Evolutionary conservation across 371 early-diverging fungal genomes (phyloP).

Genomic region (Smittium culicis): DNA sequence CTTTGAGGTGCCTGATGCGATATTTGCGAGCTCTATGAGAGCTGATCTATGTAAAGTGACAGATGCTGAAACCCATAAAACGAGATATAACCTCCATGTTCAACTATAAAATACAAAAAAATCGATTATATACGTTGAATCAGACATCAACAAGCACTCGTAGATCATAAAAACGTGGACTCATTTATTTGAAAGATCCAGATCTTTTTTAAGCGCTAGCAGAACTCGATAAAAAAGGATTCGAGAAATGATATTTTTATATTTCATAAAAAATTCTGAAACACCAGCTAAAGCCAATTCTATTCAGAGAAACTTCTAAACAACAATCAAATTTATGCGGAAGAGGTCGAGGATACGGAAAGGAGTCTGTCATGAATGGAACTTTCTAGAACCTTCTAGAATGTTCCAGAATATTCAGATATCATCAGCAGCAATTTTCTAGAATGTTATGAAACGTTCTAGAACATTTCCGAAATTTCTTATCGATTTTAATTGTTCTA

Average conservation of each 20-base stretch:
- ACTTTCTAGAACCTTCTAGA: too few relatives aligned
- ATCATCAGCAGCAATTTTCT: too few relatives aligned
- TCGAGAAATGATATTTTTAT: not conserved
- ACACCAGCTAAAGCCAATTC: not conserved
- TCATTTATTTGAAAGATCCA: not conserved
- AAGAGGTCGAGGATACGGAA: not conserved
- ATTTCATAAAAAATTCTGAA: not conserved
- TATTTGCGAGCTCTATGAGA: not conserved
- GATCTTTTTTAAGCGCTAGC: not conserved
- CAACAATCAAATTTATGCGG: not conserved
- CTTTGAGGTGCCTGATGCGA: not conserved
- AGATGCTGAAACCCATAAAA: not conserved
- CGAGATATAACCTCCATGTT: not conserved
- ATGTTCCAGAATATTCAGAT: too few relatives aligned
- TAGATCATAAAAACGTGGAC: not conserved
- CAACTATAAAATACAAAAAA: not conserved
- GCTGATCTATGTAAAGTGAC: not conserved
- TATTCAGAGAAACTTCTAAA: not conserved
- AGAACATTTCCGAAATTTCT: too few relatives aligned
- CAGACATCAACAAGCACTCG: not conserved
- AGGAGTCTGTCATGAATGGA: too few relatives aligned
- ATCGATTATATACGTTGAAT: not conserved
- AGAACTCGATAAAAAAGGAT: not conserved
- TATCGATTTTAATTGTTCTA: too few relatives aligned
- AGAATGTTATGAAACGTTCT: too few relatives aligned